phyloP scores from a whole-genome alignment of 2,329 filamentous ascomycete genomes.

The Diaporthe helianthi region DNA sequence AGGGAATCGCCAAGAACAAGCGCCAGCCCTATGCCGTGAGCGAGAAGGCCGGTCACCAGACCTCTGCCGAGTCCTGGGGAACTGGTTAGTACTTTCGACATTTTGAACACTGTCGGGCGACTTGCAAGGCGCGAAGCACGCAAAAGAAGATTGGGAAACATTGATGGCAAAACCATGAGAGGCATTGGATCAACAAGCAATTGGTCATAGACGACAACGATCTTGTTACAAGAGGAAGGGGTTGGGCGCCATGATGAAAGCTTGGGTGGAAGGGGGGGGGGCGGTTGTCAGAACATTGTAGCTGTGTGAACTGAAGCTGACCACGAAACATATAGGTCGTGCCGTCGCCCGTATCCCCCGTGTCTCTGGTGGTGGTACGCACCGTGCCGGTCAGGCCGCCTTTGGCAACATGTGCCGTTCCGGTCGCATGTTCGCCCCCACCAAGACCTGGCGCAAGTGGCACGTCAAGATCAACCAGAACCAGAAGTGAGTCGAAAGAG shows the following conservation, averaged over 20 bases:
- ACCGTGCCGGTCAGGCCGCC: slow-evolving; percentile 99
- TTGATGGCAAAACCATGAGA: neutral
- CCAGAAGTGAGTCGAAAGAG: slow-evolving; percentile 79
- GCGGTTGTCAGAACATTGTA: no score
- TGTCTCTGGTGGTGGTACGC: slow-evolving; percentile 99
- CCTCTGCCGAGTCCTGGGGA: slow-evolving; percentile 99
- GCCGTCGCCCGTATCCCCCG: slow-evolving; percentile 99
- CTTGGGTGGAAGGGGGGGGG: no score
- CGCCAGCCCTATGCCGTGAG: slow-evolving; percentile 99
- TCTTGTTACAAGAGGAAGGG: neutral
- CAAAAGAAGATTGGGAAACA: neutral
- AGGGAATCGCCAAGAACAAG: slow-evolving; percentile 99
- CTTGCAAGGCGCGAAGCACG: neutral
- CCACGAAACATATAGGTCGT: slow-evolving; percentile 71
- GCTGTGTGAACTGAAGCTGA: slow-evolving; percentile 38
- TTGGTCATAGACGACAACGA: neutral
- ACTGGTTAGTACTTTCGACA: slow-evolving; percentile 74
- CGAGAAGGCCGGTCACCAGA: slow-evolving; percentile 99
- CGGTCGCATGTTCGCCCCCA: slow-evolving; percentile 99
- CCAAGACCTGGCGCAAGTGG: slow-evolving; percentile 99
- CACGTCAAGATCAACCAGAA: slow-evolving; percentile 99
- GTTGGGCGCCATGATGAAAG: neutral
- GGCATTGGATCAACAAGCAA: neutral
- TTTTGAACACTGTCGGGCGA: neutral
- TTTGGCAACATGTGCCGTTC: slow-evolving; percentile 99